Base-by-base conservation (phyloP, 2,329 filamentous ascomycete species). In the Madurella mycetomatis region DNA sequence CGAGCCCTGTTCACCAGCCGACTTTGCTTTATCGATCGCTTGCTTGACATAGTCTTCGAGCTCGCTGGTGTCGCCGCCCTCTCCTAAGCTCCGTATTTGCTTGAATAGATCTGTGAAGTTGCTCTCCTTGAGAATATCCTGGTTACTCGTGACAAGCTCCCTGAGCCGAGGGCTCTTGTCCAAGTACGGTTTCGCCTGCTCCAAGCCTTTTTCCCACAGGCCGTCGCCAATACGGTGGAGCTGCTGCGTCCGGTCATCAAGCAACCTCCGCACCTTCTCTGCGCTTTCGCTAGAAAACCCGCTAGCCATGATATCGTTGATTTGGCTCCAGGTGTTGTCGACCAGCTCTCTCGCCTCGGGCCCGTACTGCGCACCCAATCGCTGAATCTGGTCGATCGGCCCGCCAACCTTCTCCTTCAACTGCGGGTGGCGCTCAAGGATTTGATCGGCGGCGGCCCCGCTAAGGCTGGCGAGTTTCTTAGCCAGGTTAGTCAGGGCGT, bases 111-210 rank as follows among this genome's bases (percentile, higher is more conserved):
- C 82, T 47, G 74, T 73, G 13, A 82, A 71, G 62, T 90, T 86
- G 15, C 86, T 86, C 58, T 82, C 73, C 73, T 87, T 89, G 47
- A 92, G 71, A 0, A 77, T 70, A 53, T 87, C 83, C 45, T 79
- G 76, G 69, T 92, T 91, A 65, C 87, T 75, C 73, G 89, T 85
- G 1, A 91, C 67, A 0, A 90, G 68, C 69, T 89, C 76, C 75
- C 89, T 90, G 55, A 88, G 72, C 72, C 88, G 76, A n/a, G 87
- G 86, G 69, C 82, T 88, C 77, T 90, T 90, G 62, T 90, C 86
- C 1, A 91, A 77, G 55, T 83, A 81, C 0, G 87, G 86, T 74
- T 87, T 84, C 37, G 82, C 84, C 69, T 88, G 76, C 70, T 90
- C 83, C 45, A 88, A 66, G 0, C 82, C 85, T 73, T 88, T 86